Conservation (phyloP, 1,284 basidiomycete genomes). For the Moesziomyces sp. region DNA sequence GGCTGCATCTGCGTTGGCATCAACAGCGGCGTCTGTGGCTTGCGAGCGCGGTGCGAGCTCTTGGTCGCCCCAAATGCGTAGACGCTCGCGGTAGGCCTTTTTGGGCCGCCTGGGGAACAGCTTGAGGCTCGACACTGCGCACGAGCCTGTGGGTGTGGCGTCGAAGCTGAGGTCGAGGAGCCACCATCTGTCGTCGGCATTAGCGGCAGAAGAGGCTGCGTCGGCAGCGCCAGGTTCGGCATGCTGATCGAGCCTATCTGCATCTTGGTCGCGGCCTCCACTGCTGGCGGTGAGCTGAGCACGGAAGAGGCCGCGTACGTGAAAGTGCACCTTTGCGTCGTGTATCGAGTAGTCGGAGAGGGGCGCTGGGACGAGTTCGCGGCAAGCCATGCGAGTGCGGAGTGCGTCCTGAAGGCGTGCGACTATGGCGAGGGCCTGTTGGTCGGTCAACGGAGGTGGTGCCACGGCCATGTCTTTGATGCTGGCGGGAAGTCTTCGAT, state of each 20-base stretch:
- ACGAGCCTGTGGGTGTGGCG: constrained; percentile 42
- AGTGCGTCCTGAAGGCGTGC: constrained; percentile 79
- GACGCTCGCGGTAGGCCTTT: constrained; percentile 40
- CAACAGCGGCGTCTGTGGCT: constrained; percentile 1
- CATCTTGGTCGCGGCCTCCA: constrained; percentile 14
- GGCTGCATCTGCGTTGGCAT: constrained; percentile 5
- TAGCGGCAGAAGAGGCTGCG: constrained; percentile 71
- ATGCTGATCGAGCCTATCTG: constrained; percentile 5
- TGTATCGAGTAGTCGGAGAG: constrained; percentile 76
- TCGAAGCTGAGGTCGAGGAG: constrained; percentile 61
- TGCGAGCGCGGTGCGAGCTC: constrained; percentile 43
- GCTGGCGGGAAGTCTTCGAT: constrained; percentile 78
- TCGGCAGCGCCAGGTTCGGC: constrained; percentile 65
- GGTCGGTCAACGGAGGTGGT: constrained; percentile 76
- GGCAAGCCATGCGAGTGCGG: constrained; percentile 75
- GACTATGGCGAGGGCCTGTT: constrained; percentile 76
- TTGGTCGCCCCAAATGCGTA: constrained; percentile 51
- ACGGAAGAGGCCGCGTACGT: constrained; percentile 79
- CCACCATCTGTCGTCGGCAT: constrained; percentile 60
- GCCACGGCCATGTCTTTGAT: constrained; percentile 77
- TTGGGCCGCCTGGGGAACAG: constrained; percentile 52
- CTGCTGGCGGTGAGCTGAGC: constrained; percentile 66
- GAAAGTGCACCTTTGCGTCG: constrained; percentile 83
- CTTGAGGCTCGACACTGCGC: constrained; percentile 23
- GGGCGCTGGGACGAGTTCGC: constrained; percentile 63